Base-by-base conservation (phyloP, 148 eudicot genomes). In the Persicaria tinctoria region DNA sequence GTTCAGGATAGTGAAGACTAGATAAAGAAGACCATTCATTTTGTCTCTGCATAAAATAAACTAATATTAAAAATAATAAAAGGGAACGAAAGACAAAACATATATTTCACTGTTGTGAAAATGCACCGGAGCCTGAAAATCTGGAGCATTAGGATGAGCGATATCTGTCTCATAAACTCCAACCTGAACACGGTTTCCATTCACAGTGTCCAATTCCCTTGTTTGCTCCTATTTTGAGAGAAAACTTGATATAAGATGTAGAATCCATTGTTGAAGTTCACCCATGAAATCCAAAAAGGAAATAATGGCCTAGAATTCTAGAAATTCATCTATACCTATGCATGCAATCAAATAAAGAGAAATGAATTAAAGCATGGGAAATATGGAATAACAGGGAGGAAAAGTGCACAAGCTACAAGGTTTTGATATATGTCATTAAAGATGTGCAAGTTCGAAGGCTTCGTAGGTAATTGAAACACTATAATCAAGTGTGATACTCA, bases 151-250 rank as follows among this genome's bases (percentile, higher is more conserved):
- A 64, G 77, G 76, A 68, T 73, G 82, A 68, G 86, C 73, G 70
- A 8, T 63, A 51, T 81, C 83, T 74, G n/a, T 78, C 46, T 86
- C 85, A 62, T 60, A 51, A 79, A 77, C 86, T 59, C 74, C 82
- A 74, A 71, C 79, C 79, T 62, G 71, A 55, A 81, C 71, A 78
- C 79, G 78, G 75, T 75, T 78, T 76, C 88, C 89, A 46, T 64
- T 68, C 78, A 80, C 51, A 51, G 87, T 76, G 62, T 74, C 86
- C 74, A 87, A 72, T 68, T 89, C 91, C 73, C 73, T 84, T 49
- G 82, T 72, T 72, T 78, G 83, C 56, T 86, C 90, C 97, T 91
- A 83, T 72, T 79, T 62, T 38, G 72, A 75, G 41, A n/a, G 54
- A 66, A 71, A 11, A 41, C 41, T 66, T 66, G 18, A 11, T 47